Evolutionary conservation across 768 basidiomycete species (phyloP).

Genomic region (Gymnopilus junonius): DNA sequence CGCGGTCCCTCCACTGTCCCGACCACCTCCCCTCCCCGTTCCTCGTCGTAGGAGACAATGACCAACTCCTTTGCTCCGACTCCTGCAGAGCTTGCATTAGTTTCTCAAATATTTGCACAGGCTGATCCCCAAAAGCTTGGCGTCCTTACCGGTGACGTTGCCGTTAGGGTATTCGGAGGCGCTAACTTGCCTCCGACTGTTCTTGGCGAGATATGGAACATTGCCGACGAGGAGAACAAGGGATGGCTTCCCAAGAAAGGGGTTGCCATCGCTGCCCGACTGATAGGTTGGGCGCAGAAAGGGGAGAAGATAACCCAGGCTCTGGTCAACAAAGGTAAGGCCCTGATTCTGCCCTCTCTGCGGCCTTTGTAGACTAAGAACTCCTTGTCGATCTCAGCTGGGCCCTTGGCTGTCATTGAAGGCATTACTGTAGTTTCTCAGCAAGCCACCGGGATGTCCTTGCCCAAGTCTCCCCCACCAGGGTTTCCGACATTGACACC

Average conservation of each 20-base stretch:
- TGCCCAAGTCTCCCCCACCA: conserved; percentile 66
- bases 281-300: conserved; percentile 93
- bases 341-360: conserved; percentile 10
- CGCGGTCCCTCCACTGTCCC: conserved; percentile 17
- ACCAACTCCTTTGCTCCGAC: conserved; percentile 49
- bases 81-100: conserved; percentile 59
- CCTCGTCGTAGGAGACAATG: conserved; percentile 38
- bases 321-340: conserved; percentile 73
- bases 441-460: conserved; percentile 62
- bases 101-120: conserved; percentile 72
- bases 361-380: conserved; percentile 15
- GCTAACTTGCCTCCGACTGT: conserved; percentile 77
- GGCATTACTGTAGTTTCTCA: conserved; percentile 62
- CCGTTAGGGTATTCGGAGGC: conserved; percentile 83
- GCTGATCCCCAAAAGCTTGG: conserved; percentile 82
- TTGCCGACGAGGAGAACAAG: conserved; percentile 93
- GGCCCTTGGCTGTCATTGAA: conserved; percentile 81
- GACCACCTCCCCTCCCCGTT: conserved; percentile 9
- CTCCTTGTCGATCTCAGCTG: conserved; percentile 57
- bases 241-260: conserved; percentile 91
- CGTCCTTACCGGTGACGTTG: conserved; percentile 88
- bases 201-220: conserved; percentile 92
- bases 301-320: conserved; percentile 70
- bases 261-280: conserved; percentile 84
- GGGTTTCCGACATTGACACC: conserved; percentile 70